Conservation (phyloP, 371 early-diverging fungal genomes). For the Mucor sp. region DNA sequence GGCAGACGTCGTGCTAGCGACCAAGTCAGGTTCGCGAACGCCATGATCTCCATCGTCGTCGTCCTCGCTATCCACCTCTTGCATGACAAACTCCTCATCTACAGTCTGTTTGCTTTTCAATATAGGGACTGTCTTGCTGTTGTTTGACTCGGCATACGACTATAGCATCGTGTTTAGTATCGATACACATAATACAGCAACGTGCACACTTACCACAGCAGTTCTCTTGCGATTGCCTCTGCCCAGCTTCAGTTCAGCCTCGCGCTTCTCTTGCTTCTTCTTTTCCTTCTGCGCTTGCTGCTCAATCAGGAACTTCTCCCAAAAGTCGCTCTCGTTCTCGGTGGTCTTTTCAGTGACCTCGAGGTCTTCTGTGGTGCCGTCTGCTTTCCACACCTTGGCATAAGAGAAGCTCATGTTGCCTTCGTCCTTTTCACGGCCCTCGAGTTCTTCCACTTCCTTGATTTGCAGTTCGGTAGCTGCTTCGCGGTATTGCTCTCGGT, state of each 20-base stretch:
- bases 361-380: conserved; percentile 27
- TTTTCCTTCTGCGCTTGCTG: conserved; percentile 17
- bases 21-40: not conserved
- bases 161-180: not conserved
- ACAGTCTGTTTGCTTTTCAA: not conserved
- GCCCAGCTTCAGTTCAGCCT: conserved; percentile 26
- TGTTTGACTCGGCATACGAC: not conserved
- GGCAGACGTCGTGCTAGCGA: too few species aligned
- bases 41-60: not conserved
- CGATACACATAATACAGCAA: not conserved
- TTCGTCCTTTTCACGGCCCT: conserved; percentile 10
- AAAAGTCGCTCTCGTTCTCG: conserved; percentile 43
- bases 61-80: not conserved
- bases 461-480: conserved; percentile 13
- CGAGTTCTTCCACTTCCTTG: conserved; percentile 23
- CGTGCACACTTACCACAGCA: not conserved
- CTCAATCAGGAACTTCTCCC: conserved; percentile 43
- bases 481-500: conserved; percentile 47
- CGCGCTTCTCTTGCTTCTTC: conserved; percentile 20
- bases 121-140: not conserved
- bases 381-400: conserved; percentile 48
- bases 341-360: conserved; percentile 1
- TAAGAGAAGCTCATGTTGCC: conserved; percentile 38
- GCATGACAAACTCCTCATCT: not conserved
- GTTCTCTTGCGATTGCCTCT: conserved; percentile 47